A percentile compares a stretch with the other conserved stretches of the same genome.
Conservation (phyloP, 495 filamentous ascomycete species). For the Staphylotrichum longicolle region DNA sequence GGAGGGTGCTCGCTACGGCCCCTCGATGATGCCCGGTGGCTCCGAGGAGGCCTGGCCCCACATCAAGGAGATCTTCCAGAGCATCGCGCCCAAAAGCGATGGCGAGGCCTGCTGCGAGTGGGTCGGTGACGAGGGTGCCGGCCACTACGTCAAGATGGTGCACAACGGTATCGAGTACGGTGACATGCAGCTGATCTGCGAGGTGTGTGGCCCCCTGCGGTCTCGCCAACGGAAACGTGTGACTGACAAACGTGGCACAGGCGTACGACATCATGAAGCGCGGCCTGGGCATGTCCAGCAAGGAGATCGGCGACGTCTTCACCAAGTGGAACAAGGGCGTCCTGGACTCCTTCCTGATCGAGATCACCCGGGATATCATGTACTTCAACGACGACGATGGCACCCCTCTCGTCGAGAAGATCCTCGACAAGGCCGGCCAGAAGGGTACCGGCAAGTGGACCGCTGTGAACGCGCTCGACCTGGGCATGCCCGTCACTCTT, state of each 20-base stretch:
- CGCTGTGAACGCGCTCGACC: constrained; percentile 95
- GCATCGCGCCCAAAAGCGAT: constrained; percentile 94
- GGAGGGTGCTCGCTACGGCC: constrained; percentile 96
- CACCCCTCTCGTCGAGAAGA: constrained; percentile 91
- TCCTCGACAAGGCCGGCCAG: constrained; percentile 96
- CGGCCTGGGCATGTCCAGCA: constrained; percentile 75
- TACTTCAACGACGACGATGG: constrained; percentile 95
- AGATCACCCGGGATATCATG: constrained; percentile 97
- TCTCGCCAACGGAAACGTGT: background rate
- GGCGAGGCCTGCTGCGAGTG: constrained; percentile 97
- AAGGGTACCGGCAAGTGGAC: constrained; percentile 99
- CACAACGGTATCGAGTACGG: constrained; percentile 99
- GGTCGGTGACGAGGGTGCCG: constrained; percentile 98
- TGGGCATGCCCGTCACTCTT: constrained; percentile 97
- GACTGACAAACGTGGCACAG: constrained; percentile 47
- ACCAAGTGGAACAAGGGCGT: constrained; percentile 98
- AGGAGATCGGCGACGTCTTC: constrained; percentile 94
- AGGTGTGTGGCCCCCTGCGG: constrained; percentile 56
- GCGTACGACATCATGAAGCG: constrained; percentile 99
- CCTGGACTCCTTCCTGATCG: constrained; percentile 97
- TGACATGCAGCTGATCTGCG: constrained; percentile 99
- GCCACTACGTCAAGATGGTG: constrained; percentile 99
- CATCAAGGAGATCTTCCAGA: constrained; percentile 99
- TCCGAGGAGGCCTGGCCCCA: constrained; percentile 97
- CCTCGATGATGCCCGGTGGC: constrained; percentile 97